phyloP scores from a whole-genome alignment of 2,329 filamentous ascomycete genomes.

The Xylaria sp. region DNA sequence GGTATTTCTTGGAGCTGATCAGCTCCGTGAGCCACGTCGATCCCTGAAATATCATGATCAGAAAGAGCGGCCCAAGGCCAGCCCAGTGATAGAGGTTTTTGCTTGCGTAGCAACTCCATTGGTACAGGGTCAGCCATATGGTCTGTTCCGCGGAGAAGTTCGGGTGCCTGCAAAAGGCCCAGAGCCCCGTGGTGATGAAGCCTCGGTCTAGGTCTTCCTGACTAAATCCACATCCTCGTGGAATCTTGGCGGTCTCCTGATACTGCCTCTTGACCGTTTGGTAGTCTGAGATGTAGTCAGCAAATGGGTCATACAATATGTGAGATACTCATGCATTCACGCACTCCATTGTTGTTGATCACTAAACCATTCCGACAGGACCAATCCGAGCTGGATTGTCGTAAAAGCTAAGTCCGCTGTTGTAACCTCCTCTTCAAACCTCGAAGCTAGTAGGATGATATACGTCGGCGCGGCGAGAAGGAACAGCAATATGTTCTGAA shows the following conservation, averaged over 20 bases:
- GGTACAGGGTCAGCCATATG: conserved; percentile 86
- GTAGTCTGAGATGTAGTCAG: conserved; percentile 57
- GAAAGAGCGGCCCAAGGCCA: conserved; percentile 66
- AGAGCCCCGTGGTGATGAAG: conserved; percentile 83
- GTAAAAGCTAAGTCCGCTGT: conserved; percentile 53
- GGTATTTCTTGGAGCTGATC: conserved; percentile 81
- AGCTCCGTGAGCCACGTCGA: conserved; percentile 87
- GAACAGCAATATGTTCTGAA: conserved; percentile 82
- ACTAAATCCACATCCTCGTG: conserved; percentile 62
- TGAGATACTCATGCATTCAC: conserved; percentile 27
- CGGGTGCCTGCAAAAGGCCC: conserved; percentile 86
- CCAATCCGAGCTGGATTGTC: conserved; percentile 50
- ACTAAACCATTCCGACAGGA: conserved; percentile 74
- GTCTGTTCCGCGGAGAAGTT: conserved; percentile 93
- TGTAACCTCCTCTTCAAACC: conserved; percentile 56
- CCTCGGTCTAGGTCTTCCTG: conserved; percentile 84
- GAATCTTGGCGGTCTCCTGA: conserved; percentile 70
- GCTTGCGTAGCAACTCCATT: conserved; percentile 81
- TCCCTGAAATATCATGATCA: conserved; percentile 83
- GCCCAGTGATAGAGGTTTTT: conserved; percentile 79
- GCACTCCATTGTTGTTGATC: conserved; percentile 91
- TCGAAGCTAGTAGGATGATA: conserved; percentile 73
- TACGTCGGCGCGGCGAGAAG: conserved; percentile 78
- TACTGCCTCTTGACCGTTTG: conserved; percentile 82
- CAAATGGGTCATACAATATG: not conserved